Evolutionary conservation across 768 basidiomycete species (phyloP).

Genomic region (Neoboletus magnificus): DNA sequence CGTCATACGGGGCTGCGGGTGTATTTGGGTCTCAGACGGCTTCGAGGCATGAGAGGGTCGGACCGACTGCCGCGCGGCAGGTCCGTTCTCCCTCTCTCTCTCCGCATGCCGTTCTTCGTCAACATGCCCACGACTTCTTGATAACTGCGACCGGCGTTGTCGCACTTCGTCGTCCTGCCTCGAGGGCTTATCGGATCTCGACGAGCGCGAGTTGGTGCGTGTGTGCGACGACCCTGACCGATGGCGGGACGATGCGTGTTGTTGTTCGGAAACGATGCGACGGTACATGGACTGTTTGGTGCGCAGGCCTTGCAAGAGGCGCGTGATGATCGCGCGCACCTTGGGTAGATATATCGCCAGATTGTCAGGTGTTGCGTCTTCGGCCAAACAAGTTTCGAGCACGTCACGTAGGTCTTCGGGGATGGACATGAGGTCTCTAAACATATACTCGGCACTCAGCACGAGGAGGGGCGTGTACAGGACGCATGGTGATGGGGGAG

Average conservation of each 20-base stretch:
- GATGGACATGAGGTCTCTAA: conserved; percentile 81
- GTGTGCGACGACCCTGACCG: conserved; percentile 50
- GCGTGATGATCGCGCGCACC: conserved; percentile 90
- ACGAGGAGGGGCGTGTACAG: conserved; percentile 5
- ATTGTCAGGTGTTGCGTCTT: conserved; percentile 82
- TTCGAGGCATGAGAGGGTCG: conserved; percentile 40
- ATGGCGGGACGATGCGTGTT: conserved; percentile 35
- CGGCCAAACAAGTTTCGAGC: conserved; percentile 87
- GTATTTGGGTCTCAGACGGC: conserved; percentile 32
- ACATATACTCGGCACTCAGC: conserved; percentile 13
- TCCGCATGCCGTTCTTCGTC: conserved; percentile 40
- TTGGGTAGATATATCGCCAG: conserved; percentile 87
- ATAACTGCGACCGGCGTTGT: conserved; percentile 47
- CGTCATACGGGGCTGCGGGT: conserved; percentile 28
- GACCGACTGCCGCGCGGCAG: conserved; percentile 39
- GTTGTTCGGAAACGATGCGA: conserved; percentile 62
- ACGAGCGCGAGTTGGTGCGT: conserved; percentile 56
- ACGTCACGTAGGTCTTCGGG: conserved; percentile 87
- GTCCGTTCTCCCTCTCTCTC: conserved; percentile 36
- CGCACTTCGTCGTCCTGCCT: conserved; percentile 42
- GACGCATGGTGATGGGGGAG: conserved; percentile 9
- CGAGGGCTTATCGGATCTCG: conserved; percentile 40
- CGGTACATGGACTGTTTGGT: conserved; percentile 88
- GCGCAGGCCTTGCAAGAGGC: conserved; percentile 89
- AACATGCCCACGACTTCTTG: conserved; percentile 34